Base-by-base conservation (phyloP, 78 protist genomes). In the Isochrysis galbana region DNA sequence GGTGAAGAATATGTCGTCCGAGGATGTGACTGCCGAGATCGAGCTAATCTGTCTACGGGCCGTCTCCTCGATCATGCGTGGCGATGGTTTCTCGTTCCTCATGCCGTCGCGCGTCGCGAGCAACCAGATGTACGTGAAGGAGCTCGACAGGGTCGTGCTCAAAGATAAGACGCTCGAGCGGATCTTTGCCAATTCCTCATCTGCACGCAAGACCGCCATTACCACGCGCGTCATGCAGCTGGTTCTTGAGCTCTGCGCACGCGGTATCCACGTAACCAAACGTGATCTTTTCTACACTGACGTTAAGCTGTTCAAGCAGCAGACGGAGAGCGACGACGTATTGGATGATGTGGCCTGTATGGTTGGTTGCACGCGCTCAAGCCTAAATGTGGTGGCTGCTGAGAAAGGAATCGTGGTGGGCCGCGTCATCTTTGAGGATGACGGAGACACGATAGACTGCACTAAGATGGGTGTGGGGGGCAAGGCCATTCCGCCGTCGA, bases 251-350 rank as follows among this genome's bases (percentile, higher is more conserved):
- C 96, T 95, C 19, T 86, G 93, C 89, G 0, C 25, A 67, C 87
- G 90, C 91, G 47, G 91, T 17, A 96, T 96, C 17, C 97, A 96
- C 89, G 83, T 87, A 44, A 96, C 97, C 2, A 96, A 96, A 93
- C 95, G 97, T 38, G 97, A 96, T 48, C 90, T 96, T 26, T 96
- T 96, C 70, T 96, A 96, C 92, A 94, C 97, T 26, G 61, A 51
- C 61, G 80, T 54, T 19, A 92, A 91, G 89, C 95, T 96, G n/a
- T 94, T 94, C 42, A 19, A 42, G 54, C 93, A 92, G 67, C 97
- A 96, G 94, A 23, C 26, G 29, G 94, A 89, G 38, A 44, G 93
- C 32, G 97, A 96, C 90, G 84, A 92, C 69, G 78, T 96, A 1
- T 48, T 96, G 10, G 96, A 96, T 42, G 97, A 96, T 72, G 89